Percentiles rank a stretch among this genome's conserved stretches.
Evolutionary conservation across 345 rosid species (phyloP).

Genomic region (Populus euphratica): DNA sequence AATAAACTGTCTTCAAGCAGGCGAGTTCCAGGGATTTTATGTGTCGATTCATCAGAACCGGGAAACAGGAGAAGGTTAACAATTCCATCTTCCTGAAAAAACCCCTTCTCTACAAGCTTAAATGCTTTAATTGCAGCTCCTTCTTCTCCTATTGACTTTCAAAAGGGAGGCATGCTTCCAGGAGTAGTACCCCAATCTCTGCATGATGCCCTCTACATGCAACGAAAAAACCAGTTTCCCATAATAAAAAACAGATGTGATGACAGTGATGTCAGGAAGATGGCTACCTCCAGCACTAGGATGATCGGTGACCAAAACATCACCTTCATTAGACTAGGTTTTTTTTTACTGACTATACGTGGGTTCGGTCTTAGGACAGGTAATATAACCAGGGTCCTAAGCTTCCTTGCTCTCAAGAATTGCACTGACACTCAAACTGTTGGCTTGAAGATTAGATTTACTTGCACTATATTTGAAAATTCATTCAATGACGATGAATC

Average conservation of each 20-base stretch:
- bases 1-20: constrained; percentile 86
- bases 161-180: constrained; percentile 99
- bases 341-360: too few species aligned
- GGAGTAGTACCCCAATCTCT: constrained; percentile 99
- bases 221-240: constrained; percentile 84
- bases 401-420: too few species aligned
- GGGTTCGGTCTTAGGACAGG: too few species aligned
- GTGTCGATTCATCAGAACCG: constrained; percentile 40
- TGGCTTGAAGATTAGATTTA: too few species aligned
- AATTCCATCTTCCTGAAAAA: constrained; percentile 91
- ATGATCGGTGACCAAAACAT: constrained; percentile 89
- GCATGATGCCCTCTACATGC: constrained; percentile 99
- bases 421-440: too few species aligned
- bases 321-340: constrained; percentile 49
- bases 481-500: too few species aligned
- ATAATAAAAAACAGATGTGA: constrained; percentile 80
- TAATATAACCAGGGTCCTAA: too few species aligned
- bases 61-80: constrained; percentile 65
- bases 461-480: too few species aligned
- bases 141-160: constrained; percentile 92
- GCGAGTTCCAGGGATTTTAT: constrained; percentile 77
- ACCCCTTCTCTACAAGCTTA: constrained; percentile 80
- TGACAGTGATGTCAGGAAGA: constrained; percentile 92
- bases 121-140: constrained; percentile 96
- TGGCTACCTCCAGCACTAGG: constrained; percentile 98